phyloP scores from a whole-genome alignment of 805 yeast genomes.

The Saturnispora silvae region DNA sequence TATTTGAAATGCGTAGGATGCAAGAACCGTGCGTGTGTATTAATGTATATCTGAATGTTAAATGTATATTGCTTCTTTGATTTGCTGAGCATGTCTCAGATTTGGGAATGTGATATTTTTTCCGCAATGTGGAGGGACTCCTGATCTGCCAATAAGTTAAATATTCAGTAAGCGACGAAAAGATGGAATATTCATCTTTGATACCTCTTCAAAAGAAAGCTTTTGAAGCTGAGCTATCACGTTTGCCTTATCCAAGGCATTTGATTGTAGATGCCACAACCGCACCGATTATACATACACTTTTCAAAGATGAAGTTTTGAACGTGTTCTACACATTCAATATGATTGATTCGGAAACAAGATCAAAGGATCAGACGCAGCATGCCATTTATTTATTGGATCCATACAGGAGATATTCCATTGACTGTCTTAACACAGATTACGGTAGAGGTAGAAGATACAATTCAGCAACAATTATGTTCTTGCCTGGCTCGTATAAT shows the following conservation, averaged over 20 bases:
- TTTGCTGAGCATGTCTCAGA: too few relatives aligned
- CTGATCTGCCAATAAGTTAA: neutral
- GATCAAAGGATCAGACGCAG: slow-evolving; percentile 22
- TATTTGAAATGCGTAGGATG: too few relatives aligned
- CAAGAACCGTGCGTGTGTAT: too few relatives aligned
- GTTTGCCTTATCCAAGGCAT: slow-evolving; percentile 20
- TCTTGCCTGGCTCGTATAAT: slow-evolving; percentile 47
- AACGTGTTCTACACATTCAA: slow-evolving; percentile 24
- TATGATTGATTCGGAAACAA: slow-evolving; percentile 20
- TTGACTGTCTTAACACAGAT: slow-evolving; percentile 74
- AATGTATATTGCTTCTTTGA: too few relatives aligned
- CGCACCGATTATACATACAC: slow-evolving; percentile 16
- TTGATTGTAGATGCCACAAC: slow-evolving; percentile 24
- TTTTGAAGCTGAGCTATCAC: slow-evolving; percentile 10
- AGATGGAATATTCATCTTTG: slow-evolving; percentile 3
- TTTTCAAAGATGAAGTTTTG: slow-evolving; percentile 21
- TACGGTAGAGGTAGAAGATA: slow-evolving; percentile 61
- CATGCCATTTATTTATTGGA: slow-evolving; percentile 77
- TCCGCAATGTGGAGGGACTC: too few relatives aligned
- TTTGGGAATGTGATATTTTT: too few relatives aligned
- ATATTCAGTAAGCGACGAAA: neutral
- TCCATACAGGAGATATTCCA: slow-evolving; percentile 47
- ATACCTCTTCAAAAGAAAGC: slow-evolving; percentile 18
- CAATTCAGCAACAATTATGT: slow-evolving; percentile 53
- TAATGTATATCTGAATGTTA: too few relatives aligned